Percentiles rank a stretch among this genome's conserved stretches.
These are phyloP conservation scores for Pseudogymnoascus sp. DNA, from an alignment of 2,329 filamentous ascomycete genomes.

Conservation along the genomic window DNA sequence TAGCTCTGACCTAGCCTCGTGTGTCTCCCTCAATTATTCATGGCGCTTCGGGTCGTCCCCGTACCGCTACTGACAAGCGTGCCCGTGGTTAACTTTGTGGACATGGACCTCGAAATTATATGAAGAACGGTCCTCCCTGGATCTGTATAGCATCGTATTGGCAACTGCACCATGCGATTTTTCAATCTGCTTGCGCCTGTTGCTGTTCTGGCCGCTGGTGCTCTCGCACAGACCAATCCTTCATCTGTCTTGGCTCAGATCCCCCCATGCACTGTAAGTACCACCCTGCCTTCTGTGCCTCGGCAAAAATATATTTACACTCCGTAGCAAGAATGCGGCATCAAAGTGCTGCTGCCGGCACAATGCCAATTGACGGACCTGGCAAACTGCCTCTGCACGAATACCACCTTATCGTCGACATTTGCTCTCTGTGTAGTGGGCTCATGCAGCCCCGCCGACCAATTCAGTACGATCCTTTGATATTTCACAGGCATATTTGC, in stretches of 20 bases:
- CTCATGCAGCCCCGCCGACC: conserved; percentile 15
- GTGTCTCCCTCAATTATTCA: background rate
- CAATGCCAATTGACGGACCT: background rate
- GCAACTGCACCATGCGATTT: background rate
- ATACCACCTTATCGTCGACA: conserved; percentile 13
- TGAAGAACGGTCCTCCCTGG: background rate
- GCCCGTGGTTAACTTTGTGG: background rate
- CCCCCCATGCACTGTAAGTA: conserved; percentile 9
- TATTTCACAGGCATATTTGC: background rate
- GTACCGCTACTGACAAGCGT: background rate
- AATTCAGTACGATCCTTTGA: conserved; percentile 14
- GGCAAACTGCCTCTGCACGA: conserved; percentile 19
- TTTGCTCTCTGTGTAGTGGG: conserved; percentile 13
- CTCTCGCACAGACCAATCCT: background rate
- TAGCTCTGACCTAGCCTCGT: background rate
- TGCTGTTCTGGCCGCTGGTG: background rate
- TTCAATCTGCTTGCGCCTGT: background rate
- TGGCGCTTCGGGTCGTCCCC: background rate
- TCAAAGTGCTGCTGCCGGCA: conserved; percentile 5
- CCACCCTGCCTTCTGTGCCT: background rate
- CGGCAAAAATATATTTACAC: background rate
- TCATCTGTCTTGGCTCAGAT: background rate
- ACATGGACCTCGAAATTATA: background rate
- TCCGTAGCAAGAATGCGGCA: conserved; percentile 1
- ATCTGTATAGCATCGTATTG: background rate